These are phyloP conservation scores for Liriodendron chinense DNA, from an alignment of 164 flowering plant genomes.

Conservation along the genomic window DNA sequence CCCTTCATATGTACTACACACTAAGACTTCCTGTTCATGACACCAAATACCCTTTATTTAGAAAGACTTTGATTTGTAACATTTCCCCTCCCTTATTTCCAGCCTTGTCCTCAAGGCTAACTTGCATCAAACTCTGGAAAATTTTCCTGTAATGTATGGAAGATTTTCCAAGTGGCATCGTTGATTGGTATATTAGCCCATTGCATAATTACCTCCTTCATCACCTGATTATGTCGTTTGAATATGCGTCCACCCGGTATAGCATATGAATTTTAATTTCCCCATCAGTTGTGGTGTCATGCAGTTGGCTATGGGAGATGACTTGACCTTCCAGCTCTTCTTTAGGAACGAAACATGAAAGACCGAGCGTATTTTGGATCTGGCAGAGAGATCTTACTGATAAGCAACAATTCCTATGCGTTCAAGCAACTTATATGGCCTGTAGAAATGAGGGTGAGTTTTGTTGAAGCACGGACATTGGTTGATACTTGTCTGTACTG, in stretches of 20 bases:
- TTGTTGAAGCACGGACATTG: neutral
- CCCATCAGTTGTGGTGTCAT: neutral
- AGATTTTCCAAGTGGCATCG: neutral
- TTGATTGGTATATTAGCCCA: neutral
- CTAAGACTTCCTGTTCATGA: too few species aligned
- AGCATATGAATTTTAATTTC: neutral
- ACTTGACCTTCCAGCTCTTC: neutral
- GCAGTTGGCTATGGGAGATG: neutral
- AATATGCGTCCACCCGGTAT: neutral
- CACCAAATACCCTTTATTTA: too few species aligned
- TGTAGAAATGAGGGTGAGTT: constrained; percentile 5
- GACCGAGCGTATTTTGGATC: neutral
- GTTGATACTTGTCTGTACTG: neutral
- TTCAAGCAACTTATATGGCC: constrained; percentile 2
- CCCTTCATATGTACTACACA: too few species aligned
- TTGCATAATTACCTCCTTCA: neutral
- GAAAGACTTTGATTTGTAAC: too few species aligned
- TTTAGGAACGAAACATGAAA: constrained; percentile 10
- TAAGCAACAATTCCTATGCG: neutral
- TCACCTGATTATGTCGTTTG: neutral
- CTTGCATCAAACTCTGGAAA: neutral
- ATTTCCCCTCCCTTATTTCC: neutral
- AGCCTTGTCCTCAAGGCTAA: neutral
- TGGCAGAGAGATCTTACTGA: neutral
- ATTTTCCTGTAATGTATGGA: neutral